Evolutionary conservation across 257 asterid species (phyloP), one percentile per base, ranked within the genome.

Genomic region (Paraleonurus japonicus): DNA sequence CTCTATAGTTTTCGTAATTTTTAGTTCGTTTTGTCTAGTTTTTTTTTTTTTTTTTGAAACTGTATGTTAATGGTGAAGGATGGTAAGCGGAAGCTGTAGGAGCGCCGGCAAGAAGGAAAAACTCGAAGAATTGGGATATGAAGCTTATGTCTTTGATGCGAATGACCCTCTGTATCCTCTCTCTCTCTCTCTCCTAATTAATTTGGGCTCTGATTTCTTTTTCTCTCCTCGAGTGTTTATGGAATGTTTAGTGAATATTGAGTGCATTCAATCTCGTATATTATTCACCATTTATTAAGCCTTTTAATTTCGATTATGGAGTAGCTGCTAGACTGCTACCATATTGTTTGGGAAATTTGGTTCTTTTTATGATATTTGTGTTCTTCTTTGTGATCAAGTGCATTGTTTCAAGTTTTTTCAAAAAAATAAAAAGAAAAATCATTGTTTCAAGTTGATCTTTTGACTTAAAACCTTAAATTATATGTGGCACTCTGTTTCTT

Each of bases 41-140:
- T 24, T 41, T 13, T 74, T 54, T 23, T 33, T 59, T 24, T 41
- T 13, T 74, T 54, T 23, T 65, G 7, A 37, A 13, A 58, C 3
- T 41, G 19, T 62, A 39, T 69, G 35, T 48, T 69, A 54, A 13
- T 67, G 48, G 28, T 77, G 79, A 78, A 92, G 98, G 98, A 32
- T 37, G 41, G 96, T 89, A 61, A 81, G 90, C 53, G 97, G 96
- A 70, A 93, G 91, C 73, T 90, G 96, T 68, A 90, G 96, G 33
- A 84, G 87, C 83, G 22, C 61, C n/a, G 67, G 47, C 22, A 81
- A 87, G 86, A 89, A 89, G 73, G 72, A 59, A 73, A 74, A 80
- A 51, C 93, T 90, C 9, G 84, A 87, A 50, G 81, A 87, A 78
- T 74, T 82, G 85, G 97, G 97, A 58, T 82, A 81, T 64, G 61